phyloP scores from a whole-genome alignment of 2,329 filamentous ascomycete genomes.

The Fragosphaeria purpurea region DNA sequence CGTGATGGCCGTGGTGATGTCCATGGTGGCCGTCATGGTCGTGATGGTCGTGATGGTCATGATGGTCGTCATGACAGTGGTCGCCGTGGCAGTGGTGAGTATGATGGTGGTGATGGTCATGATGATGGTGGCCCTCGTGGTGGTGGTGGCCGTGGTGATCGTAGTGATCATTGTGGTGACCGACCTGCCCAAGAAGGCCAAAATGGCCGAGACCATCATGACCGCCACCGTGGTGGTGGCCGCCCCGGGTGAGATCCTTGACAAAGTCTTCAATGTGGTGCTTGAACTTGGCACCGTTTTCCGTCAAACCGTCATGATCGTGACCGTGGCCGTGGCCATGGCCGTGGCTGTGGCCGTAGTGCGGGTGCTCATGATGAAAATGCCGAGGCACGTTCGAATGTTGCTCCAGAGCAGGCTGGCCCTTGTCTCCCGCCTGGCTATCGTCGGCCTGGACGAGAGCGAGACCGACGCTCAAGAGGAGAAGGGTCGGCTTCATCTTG shows the following conservation, averaged over 20 bases:
- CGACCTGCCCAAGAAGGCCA: not conserved
- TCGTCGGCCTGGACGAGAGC: conserved; percentile 7
- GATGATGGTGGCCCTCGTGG: not conserved
- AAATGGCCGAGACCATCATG: too few species aligned
- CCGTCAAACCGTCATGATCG: too few species aligned
- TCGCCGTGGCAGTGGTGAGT: not conserved
- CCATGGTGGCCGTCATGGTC: not conserved
- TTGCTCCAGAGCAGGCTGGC: not conserved
- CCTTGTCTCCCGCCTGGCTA: too few species aligned
- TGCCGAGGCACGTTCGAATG: not conserved
- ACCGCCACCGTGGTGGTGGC: too few species aligned
- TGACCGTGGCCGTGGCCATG: too few species aligned
- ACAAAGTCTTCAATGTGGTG: too few species aligned
- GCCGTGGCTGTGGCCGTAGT: too few species aligned
- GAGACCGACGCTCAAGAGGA: conserved; percentile 9
- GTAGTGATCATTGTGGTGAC: not conserved
- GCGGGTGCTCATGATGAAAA: too few species aligned
- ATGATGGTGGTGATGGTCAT: not conserved
- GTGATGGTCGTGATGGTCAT: not conserved
- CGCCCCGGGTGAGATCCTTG: too few species aligned
- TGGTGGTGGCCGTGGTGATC: not conserved
- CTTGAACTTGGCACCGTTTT: too few species aligned
- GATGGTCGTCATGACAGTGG: conserved; percentile 3
- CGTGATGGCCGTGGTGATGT: conserved; percentile 4
- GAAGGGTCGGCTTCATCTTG: conserved; percentile 11